A percentile compares a stretch with the other conserved stretches of the same genome.
These are phyloP conservation scores for Leucaena leucocephala DNA, from an alignment of 306 rosid genomes.

Conservation along the genomic window DNA sequence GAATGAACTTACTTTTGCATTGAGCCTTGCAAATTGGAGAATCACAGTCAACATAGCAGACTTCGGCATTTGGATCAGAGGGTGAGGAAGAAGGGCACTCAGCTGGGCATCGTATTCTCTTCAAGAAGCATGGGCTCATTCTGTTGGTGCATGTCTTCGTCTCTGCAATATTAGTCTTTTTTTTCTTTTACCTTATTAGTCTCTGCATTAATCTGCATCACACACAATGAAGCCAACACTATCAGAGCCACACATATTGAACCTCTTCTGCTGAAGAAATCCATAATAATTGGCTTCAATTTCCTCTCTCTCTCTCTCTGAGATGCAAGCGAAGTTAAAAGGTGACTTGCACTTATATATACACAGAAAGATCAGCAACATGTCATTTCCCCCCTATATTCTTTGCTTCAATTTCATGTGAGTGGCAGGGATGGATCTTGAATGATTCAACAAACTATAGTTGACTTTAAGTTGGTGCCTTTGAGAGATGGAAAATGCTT, in stretches of 20 bases:
- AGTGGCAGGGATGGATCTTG: not conserved
- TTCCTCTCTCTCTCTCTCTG: conserved; percentile 1
- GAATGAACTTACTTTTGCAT: conserved; percentile 61
- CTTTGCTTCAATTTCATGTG: not conserved
- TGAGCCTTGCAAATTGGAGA: conserved; percentile 74
- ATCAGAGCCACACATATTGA: conserved; percentile 30
- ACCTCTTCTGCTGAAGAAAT: conserved; percentile 29
- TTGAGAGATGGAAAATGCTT: no score
- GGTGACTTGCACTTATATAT: not conserved
- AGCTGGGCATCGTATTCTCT: conserved; percentile 53
- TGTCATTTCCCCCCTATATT: conserved; percentile 24
- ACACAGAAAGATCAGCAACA: conserved; percentile 33
- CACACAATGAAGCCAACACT: conserved; percentile 43
- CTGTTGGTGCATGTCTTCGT: conserved; percentile 36
- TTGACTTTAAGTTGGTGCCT: no score
- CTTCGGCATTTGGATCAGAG: conserved; percentile 59
- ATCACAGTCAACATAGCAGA: conserved; percentile 66
- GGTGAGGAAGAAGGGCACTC: conserved; percentile 66
- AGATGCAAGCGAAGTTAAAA: conserved; percentile 4
- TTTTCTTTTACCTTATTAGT: no score
- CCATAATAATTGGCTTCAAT: conserved; percentile 46
- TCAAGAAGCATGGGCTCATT: conserved; percentile 55
- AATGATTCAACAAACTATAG: no score
- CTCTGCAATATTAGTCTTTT: not conserved
- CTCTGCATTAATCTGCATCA: conserved; percentile 42